A percentile compares a stretch with the other conserved stretches of the same genome.
These are phyloP conservation scores for Entelexis paramagnoliae DNA, from an alignment of 1,139 yeast genomes.

Conservation along the genomic window DNA sequence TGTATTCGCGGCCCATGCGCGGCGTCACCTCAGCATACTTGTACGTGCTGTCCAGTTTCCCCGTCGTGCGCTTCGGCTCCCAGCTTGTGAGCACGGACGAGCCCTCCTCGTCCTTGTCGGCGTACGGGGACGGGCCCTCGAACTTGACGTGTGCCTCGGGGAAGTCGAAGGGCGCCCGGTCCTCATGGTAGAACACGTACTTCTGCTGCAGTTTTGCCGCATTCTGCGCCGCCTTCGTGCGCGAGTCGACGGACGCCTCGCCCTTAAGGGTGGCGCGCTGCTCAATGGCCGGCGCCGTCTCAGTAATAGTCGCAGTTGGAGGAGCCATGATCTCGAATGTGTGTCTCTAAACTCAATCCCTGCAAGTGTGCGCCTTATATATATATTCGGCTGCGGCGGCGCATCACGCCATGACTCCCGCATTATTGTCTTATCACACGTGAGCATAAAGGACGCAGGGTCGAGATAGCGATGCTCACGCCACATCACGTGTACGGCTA, in stretches of 20 bases:
- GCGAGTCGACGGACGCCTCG: neutral
- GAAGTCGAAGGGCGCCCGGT: constrained; percentile 19
- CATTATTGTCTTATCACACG: constrained; percentile 12
- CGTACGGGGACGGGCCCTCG: constrained; percentile 27
- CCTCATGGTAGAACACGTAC: constrained; percentile 18
- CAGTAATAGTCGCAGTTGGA: constrained; percentile 11
- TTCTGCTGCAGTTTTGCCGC: constrained; percentile 10
- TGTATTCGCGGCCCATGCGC: constrained; percentile 29
- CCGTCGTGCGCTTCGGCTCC: constrained; percentile 20
- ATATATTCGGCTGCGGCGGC: neutral
- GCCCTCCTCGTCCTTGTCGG: constrained; percentile 23
- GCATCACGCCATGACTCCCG: neutral
- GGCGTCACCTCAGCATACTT: constrained; percentile 29
- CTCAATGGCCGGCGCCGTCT: neutral
- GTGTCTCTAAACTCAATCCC: neutral
- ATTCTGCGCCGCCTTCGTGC: constrained; percentile 7
- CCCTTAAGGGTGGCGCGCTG: constrained; percentile 2
- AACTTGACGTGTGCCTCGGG: constrained; percentile 14
- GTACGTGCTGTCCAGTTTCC: constrained; percentile 24
- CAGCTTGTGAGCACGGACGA: constrained; percentile 19
- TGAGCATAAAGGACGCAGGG: neutral
- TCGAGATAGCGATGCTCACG: neutral
- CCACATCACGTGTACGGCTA: neutral
- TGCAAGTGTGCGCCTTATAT: neutral
- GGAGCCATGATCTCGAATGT: constrained; percentile 12